phyloP scores from a whole-genome alignment of 352 stramenopile genomes.

The Globisporangium radiosum region DNA sequence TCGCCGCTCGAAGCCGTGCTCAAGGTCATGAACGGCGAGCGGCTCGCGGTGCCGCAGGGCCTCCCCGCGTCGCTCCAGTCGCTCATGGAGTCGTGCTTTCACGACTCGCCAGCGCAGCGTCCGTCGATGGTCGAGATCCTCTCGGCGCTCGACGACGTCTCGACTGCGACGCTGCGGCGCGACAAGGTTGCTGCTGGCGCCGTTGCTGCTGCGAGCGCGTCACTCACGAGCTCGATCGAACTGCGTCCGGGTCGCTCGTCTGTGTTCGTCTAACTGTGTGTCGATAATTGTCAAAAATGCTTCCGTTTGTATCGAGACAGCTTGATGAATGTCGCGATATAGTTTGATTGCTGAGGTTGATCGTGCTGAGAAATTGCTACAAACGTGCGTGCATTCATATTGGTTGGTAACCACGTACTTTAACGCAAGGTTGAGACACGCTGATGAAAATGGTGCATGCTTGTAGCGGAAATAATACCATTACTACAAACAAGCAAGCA shows the following conservation, averaged over 20 bases:
- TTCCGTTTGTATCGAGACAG: too few species aligned
- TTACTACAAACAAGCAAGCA: too few species aligned
- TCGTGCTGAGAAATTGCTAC: too few species aligned
- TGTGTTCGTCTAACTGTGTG: slow-evolving; percentile 21
- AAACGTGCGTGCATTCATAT: too few species aligned
- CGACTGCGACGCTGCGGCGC: not conserved
- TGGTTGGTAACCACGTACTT: too few species aligned
- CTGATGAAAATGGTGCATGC: too few species aligned
- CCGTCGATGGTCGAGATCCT: slow-evolving; percentile 72
- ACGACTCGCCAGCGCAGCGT: slow-evolving; percentile 49
- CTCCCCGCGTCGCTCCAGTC: slow-evolving; percentile 39
- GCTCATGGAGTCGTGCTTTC: slow-evolving; percentile 70
- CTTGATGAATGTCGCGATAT: too few species aligned
- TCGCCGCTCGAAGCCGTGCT: slow-evolving; percentile 60
- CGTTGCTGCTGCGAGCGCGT: slow-evolving; percentile 11
- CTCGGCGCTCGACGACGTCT: slow-evolving; percentile 22
- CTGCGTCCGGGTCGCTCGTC: slow-evolving; percentile 7
- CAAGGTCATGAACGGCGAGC: slow-evolving; percentile 51
- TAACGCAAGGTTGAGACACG: too few species aligned
- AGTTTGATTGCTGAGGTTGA: too few species aligned
- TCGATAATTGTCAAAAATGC: too few species aligned
- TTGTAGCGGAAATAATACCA: too few species aligned
- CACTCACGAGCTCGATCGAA: slow-evolving; percentile 4
- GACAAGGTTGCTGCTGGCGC: not conserved
- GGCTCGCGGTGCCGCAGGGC: slow-evolving; percentile 35